These are phyloP conservation scores for Penicillium pulvis DNA, from an alignment of 495 filamentous ascomycete species.

Conservation along the genomic window DNA sequence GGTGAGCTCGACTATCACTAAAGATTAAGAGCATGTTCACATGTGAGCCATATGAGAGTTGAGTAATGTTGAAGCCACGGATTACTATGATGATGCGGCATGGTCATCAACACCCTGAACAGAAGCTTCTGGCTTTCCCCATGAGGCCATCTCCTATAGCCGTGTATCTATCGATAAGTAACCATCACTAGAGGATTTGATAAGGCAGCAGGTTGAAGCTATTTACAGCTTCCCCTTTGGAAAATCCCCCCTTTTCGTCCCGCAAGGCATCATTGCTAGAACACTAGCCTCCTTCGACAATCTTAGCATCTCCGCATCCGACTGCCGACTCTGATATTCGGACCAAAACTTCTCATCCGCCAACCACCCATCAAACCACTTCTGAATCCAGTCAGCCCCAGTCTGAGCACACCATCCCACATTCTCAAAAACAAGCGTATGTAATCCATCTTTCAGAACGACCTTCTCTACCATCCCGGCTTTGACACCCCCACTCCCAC, in stretches of 20 bases:
- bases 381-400: constrained; percentile 19
- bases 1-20: not conserved
- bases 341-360: constrained; percentile 19
- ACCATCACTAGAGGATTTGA: not conserved
- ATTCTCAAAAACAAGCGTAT: constrained; percentile 71
- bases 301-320: constrained; percentile 18
- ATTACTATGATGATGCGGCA: no score
- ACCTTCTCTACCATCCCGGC: constrained; percentile 31
- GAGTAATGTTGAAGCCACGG: no score
- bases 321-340: constrained; percentile 20
- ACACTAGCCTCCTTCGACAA: constrained; percentile 11
- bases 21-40: not conserved
- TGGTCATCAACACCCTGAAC: no score
- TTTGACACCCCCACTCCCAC: constrained; percentile 71
- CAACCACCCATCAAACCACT: constrained; percentile 21
- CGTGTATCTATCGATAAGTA: not conserved
- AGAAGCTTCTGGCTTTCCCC: no score
- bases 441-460: constrained; percentile 59
- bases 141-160: not conserved
- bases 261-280: not conserved
- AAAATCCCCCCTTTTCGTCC: not conserved
- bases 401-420: constrained; percentile 48
- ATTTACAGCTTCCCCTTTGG: not conserved
- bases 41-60: not conserved
- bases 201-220: not conserved